Evolutionary conservation across 2,329 filamentous ascomycete species (phyloP).

Genomic region (Penicillium verrucosum): DNA sequence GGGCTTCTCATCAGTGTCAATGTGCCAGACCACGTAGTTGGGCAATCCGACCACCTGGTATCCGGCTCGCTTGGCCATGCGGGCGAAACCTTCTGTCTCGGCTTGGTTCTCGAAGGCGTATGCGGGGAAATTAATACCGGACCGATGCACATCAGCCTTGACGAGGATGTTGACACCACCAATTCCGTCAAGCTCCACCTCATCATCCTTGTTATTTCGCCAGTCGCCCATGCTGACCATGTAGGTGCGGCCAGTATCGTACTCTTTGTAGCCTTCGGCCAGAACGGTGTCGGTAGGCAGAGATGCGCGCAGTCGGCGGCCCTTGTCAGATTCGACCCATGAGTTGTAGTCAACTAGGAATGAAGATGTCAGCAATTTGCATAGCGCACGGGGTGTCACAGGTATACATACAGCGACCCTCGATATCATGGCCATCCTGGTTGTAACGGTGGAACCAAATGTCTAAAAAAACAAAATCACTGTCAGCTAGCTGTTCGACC

Average conservation of each 20-base stretch:
- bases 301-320: constrained; percentile 66
- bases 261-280: constrained; percentile 94
- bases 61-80: constrained; percentile 95
- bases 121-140: constrained; percentile 94
- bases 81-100: constrained; percentile 96
- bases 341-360: constrained; percentile 91
- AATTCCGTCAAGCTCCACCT: constrained; percentile 90
- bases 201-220: constrained; percentile 85
- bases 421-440: constrained; percentile 71
- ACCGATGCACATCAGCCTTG: constrained; percentile 95
- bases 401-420: constrained; percentile 76
- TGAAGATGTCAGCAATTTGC: constrained; percentile 21
- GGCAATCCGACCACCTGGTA: constrained; percentile 89
- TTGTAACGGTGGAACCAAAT: constrained; percentile 95
- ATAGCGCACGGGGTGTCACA: neutral
- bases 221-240: constrained; percentile 91
- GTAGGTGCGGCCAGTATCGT: constrained; percentile 82
- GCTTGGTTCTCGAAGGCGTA: constrained; percentile 99
- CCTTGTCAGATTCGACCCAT: constrained; percentile 91
- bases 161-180: constrained; percentile 97
- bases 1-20: constrained; percentile 91
- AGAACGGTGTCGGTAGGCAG: constrained; percentile 79
- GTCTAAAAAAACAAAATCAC: constrained; percentile 53
- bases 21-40: constrained; percentile 98
- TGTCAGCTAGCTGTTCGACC: constrained; percentile 13